Base-by-base conservation (phyloP, 208 protist genomes). In the Angomonas deanei region DNA sequence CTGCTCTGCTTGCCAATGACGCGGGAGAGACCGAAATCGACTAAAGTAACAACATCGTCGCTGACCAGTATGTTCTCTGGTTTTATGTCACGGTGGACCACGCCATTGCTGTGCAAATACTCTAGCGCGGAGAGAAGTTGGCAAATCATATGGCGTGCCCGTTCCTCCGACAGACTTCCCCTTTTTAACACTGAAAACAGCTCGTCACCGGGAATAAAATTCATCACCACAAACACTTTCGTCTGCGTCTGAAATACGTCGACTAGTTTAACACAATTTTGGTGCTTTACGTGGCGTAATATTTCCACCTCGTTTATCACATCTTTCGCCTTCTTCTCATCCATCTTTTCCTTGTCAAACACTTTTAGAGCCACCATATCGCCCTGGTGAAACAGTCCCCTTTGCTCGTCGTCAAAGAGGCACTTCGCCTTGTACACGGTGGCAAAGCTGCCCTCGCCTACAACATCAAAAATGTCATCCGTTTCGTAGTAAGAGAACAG, bases 41-140 rank as follows among this genome's bases (percentile, higher is more conserved):
- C 86, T 3, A 95, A 66, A 3, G 80, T 86, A 19, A 92, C 77
- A 15, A 83, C 75, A 42, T 57, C n/a, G 21, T 76, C 24, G 66
- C 57, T 61, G 33, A 96, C 66, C 48, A 96, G 64, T 28, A 96
- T 75, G 70, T 96, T 96, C 56, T 93, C 85, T 0, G 90, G 86
- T 61, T 96, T 96, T 2, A 96, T 74, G 61, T 96, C 90, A 10
- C 90, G 81, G 61, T 96, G 90, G 19, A 96, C 88, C 30, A 96
- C 72, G 34, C 71, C 62, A 19, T 86, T 68, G 0, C 66, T 77
- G 80, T 97, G 92, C 13, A 97, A 68, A 65, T 97, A 94, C 27
- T 65, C 61, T 1, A 97, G 73, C 3, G 80, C 88, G 21, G 66
- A 55, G 21, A 97, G 64, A 59, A 97, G 68, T 66, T 94, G 88